phyloP scores from a whole-genome alignment of 2,329 filamentous ascomycete species.

The Clonostachys rhizophaga region DNA sequence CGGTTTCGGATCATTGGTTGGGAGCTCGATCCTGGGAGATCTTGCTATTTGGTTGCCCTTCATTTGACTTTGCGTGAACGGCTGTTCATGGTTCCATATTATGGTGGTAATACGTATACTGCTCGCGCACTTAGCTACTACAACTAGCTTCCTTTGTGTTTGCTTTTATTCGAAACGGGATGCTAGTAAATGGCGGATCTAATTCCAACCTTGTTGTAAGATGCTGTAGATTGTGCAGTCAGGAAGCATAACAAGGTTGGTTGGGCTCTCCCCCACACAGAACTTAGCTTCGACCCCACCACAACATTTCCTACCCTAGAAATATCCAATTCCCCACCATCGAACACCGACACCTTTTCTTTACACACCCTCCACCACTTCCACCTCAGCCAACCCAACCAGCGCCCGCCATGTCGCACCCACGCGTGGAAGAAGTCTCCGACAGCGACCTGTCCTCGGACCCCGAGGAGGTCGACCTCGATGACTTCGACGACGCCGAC shows the following conservation, averaged over 20 bases:
- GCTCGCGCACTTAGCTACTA: too few species aligned
- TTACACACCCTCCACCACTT: not conserved
- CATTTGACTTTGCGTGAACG: not conserved
- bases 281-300: too few species aligned
- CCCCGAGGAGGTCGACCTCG: constrained; percentile 81
- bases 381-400: not conserved
- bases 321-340: constrained; percentile 1
- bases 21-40: not conserved
- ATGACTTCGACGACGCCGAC: constrained; percentile 54
- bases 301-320: too few species aligned
- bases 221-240: too few species aligned
- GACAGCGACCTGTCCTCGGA: constrained; percentile 76
- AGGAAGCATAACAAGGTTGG: too few species aligned
- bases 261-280: too few species aligned
- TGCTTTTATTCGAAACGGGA: too few species aligned
- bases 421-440: constrained; percentile 87
- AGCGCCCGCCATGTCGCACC: constrained; percentile 63
- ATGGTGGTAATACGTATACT: too few species aligned
- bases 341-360: not conserved
- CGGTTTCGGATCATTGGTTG: not conserved
- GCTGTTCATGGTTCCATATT: not conserved
- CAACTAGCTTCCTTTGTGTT: too few species aligned
- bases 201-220: too few species aligned
- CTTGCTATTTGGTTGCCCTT: not conserved
- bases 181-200: too few species aligned